Evolutionary conservation across 2,329 filamentous ascomycete genomes (phyloP), one percentile per base, ranked within the genome.

Genomic region (Clonostachys sp.): DNA sequence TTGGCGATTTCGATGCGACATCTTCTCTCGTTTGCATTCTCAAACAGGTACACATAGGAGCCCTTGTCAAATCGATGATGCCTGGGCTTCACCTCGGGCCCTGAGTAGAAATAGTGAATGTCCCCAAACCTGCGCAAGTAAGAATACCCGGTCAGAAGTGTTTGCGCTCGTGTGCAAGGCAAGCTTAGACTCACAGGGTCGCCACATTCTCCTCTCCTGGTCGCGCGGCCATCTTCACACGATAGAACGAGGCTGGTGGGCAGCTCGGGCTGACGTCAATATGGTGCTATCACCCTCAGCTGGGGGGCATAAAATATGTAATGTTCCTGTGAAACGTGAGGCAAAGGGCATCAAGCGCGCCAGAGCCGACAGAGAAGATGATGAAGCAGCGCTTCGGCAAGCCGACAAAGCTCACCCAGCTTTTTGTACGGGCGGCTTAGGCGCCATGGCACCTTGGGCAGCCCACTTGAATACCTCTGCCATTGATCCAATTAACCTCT

Each of bases 1-100:
- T 91, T 92, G 41, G 87, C 87, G 51, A 91, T 73, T 66, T 91
- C 88, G 53, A 91, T 71, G 55, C 87, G 84, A 53, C 85, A 85
- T 50, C 81, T 77, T 51, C 81, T 75, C 55, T 84, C 79, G 51
- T 72, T 73, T 12, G 86, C 78, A 61, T 89, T 86, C 64, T 91
- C 85, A 62, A 89, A 91, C 6, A 91, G 72, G 61, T 91, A 91
- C 48, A 91, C 78, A 62, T 91, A 91, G 8, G 86, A 91, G 42
- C 83, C 80, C 63, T 87, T 87, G 64, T 89, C 84, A 64, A 92
- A 91, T 45, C 87, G 83, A 64, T 91, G 86, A 63, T 91, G 88
- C n/a, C 77, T 81, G 33, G 87, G 87, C 48, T 77, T 82, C 48
- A 77, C 73, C 6, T 75, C 74, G 3, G 84, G 83, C n/a, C 83